Evolutionary conservation across 495 filamentous ascomycete genomes (phyloP), one percentile per base, ranked within the genome.

Genomic region (Aspergillus biplanus): DNA sequence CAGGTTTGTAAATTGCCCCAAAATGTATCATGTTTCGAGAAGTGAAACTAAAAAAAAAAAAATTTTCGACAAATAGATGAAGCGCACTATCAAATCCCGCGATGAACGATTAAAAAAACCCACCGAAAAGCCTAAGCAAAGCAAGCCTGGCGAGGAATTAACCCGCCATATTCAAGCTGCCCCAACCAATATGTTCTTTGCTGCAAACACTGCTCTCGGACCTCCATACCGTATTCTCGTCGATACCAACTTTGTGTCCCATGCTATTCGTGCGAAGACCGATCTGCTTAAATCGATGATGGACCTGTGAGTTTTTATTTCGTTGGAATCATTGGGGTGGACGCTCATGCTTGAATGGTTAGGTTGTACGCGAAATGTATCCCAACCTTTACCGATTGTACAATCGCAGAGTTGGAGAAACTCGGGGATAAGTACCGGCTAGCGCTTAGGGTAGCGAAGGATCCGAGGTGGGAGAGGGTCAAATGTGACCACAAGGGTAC

Each of bases 191-290:
- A 88, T 99, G 76, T 99, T 97, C 87, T 97, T 97, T 80, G 85
- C 92, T 66, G 91, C 93, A 81, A 99, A 99, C 78, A 90, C 90
- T 52, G 90, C 92, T 33, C 86, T 99, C 56, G 85, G 89, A 21
- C 95, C 95, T 2, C 92, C 92, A n/a, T 97, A 96, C 81, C 85
- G 82, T 13, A 85, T 96, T 44, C 87, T 96, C 33, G 83, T 89
- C 64, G 69, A 97, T 77, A 97, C 93, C 77, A 97, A 97, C 74
- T 99, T 99, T 72, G 85, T 98, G 56, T 90, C 87, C 44, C 92
- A 96, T 73, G 93, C 92, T 5, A 92, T 98, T 33, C 90, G 93
- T 65, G 85, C 88, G 65, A 99, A 99, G 78, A 85, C 97, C 15
- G 91, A 94, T 31, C 78, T 99, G 5, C 84, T 96, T 7, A 86